phyloP scores from a whole-genome alignment of 805 yeast species.

The Ogataea polymorpha region DNA sequence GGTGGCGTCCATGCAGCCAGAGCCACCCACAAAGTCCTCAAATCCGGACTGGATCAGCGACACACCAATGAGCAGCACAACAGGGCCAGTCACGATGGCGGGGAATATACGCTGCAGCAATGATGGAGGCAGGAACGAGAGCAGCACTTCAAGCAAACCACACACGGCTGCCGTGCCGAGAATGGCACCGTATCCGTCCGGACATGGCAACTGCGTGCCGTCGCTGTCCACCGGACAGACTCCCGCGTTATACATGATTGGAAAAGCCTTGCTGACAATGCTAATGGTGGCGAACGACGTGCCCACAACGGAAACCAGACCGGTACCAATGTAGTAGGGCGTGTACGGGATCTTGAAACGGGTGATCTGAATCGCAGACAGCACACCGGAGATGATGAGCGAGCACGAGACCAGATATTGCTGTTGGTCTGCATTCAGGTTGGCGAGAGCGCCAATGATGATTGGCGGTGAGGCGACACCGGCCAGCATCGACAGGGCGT shows the following conservation, averaged over 20 bases:
- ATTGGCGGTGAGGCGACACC: slow-evolving; percentile 86
- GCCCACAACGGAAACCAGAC: slow-evolving; percentile 85
- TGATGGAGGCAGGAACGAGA: slow-evolving; percentile 77
- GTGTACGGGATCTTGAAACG: slow-evolving; percentile 75
- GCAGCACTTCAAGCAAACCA: slow-evolving; percentile 65
- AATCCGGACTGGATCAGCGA: slow-evolving; percentile 69
- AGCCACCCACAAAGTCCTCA: slow-evolving; percentile 85
- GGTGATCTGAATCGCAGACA: slow-evolving; percentile 75
- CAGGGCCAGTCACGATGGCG: slow-evolving; percentile 91
- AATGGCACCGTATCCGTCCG: slow-evolving; percentile 86
- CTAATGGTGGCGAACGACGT: slow-evolving; percentile 87
- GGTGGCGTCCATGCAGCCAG: slow-evolving; percentile 45
- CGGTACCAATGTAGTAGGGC: slow-evolving; percentile 80
- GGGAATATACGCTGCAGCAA: slow-evolving; percentile 74
- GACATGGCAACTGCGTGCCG: slow-evolving; percentile 74
- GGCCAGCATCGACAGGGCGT: slow-evolving; percentile 85
- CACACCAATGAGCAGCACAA: slow-evolving; percentile 79
- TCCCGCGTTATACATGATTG: slow-evolving; percentile 76
- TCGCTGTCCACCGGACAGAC: slow-evolving; percentile 59
- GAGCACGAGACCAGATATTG: slow-evolving; percentile 72
- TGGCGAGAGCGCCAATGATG: slow-evolving; percentile 61
- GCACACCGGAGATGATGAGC: slow-evolving; percentile 65
- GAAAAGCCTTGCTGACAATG: slow-evolving; percentile 70
- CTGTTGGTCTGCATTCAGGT: slow-evolving; percentile 45
- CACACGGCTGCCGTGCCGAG: slow-evolving; percentile 79